phyloP scores from a whole-genome alignment of 1,284 basidiomycete species.

The Flammula alnicola region DNA sequence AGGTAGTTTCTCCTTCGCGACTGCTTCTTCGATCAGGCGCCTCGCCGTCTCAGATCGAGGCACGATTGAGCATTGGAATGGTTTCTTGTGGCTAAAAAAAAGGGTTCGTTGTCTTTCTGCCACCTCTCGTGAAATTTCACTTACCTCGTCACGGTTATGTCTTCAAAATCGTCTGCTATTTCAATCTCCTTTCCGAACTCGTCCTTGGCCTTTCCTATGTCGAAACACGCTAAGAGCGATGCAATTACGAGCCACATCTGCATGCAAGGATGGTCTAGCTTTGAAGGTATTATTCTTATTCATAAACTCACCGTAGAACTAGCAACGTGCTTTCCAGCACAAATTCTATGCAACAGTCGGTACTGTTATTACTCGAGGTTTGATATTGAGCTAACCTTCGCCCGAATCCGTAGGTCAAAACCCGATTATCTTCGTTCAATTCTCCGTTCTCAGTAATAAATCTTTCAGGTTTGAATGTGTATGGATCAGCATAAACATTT shows the following conservation, averaged over 20 bases:
- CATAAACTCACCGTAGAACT: conserved; percentile 19
- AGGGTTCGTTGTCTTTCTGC: too few species aligned
- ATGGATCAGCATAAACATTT: too few species aligned
- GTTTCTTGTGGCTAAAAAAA: too few species aligned
- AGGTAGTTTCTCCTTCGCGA: too few species aligned
- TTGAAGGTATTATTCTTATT: neutral
- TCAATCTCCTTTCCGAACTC: too few species aligned
- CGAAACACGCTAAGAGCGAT: conserved; percentile 39
- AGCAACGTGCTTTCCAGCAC: conserved; percentile 22
- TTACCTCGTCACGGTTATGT: neutral
- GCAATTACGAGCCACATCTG: conserved; percentile 39
- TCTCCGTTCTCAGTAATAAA: conserved; percentile 27
- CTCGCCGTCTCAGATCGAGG: too few species aligned
- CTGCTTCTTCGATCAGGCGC: too few species aligned
- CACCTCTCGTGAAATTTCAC: neutral
- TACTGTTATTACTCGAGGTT: too few species aligned
- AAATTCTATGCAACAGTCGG: too few species aligned
- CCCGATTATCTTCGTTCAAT: conserved; percentile 24
- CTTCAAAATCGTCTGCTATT: neutral
- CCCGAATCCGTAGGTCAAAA: conserved; percentile 33
- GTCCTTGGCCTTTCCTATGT: conserved; percentile 36
- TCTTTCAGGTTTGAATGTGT: conserved; percentile 34
- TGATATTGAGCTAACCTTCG: too few species aligned
- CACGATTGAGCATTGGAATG: too few species aligned
- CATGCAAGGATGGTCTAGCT: neutral